Evolutionary conservation across 306 rosid species (phyloP).

Genomic region (Trifolium subterraneum): DNA sequence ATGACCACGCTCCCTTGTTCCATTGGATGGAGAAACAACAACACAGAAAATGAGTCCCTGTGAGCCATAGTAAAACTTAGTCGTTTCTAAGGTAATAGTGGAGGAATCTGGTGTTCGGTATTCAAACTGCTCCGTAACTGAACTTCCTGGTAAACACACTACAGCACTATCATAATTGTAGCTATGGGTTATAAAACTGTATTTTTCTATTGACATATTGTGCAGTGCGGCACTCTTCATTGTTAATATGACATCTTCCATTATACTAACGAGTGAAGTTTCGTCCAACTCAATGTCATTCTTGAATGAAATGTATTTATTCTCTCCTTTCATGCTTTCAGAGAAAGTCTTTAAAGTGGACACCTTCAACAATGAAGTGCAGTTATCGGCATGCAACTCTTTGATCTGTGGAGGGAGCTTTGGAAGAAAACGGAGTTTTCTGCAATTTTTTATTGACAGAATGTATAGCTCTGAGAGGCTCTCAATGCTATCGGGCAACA

Average conservation of each 20-base stretch:
- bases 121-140: neutral
- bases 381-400: slow-evolving; percentile 32
- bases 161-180: neutral
- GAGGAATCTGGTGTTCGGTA: too few relatives aligned
- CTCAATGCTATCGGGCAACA: slow-evolving; percentile 35
- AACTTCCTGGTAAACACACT: neutral
- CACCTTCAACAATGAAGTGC: slow-evolving; percentile 34
- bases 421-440: slow-evolving; percentile 32
- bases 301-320: neutral
- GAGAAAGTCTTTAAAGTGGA: neutral
- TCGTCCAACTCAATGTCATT: neutral
- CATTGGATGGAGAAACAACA: too few relatives aligned
- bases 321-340: neutral
- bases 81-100: too few relatives aligned
- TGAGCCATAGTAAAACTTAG: too few relatives aligned
- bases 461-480: neutral
- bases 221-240: slow-evolving; percentile 12
- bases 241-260: slow-evolving; percentile 5
- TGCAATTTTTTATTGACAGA: neutral
- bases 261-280: neutral
- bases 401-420: slow-evolving; percentile 37
- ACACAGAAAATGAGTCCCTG: too few relatives aligned
- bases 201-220: too few relatives aligned
- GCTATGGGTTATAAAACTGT: too few relatives aligned
- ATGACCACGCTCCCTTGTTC: too few relatives aligned